Evolutionary conservation across 345 rosid species (phyloP).

Genomic region (Clarkia xantiana): DNA sequence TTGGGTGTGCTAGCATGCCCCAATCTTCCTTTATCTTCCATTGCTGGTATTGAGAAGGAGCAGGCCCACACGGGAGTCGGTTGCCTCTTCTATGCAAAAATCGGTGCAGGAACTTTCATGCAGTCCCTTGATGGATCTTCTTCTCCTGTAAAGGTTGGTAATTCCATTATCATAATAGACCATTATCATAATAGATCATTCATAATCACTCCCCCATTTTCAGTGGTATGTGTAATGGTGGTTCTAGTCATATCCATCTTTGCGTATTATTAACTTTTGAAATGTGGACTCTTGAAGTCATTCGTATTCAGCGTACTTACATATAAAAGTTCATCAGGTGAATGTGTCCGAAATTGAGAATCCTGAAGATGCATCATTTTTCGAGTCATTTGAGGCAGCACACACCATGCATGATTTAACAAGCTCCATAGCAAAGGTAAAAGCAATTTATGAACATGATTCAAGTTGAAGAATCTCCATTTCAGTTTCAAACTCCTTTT

Average conservation of each 20-base stretch:
- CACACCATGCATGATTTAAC: slow-evolving; percentile 67
- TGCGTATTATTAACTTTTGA: no score
- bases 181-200: no score
- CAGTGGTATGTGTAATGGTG: no score
- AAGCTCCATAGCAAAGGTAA: slow-evolving; percentile 56
- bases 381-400: slow-evolving; percentile 81
- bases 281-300: no score
- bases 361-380: slow-evolving; percentile 82
- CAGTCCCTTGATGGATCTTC: slow-evolving; percentile 43
- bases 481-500: no score
- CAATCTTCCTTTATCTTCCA: slow-evolving; percentile 63
- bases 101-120: slow-evolving; percentile 78
- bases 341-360: slow-evolving; percentile 58
- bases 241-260: no score
- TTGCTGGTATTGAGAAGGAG: slow-evolving; percentile 13
- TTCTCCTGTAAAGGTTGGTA: slow-evolving; percentile 38
- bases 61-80: slow-evolving; percentile 31
- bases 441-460: no score
- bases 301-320: no score
- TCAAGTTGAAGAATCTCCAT: no score
- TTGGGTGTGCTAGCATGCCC: slow-evolving; percentile 93
- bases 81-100: slow-evolving; percentile 66
- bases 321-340: slow-evolving; percentile 24
- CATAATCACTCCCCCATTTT: no score
- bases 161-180: no score